A percentile compares a stretch with the other conserved stretches of the same genome.
These are phyloP conservation scores for Talaromyces sp. DNA, from an alignment of 2,329 filamentous ascomycete genomes.

Conservation along the genomic window DNA sequence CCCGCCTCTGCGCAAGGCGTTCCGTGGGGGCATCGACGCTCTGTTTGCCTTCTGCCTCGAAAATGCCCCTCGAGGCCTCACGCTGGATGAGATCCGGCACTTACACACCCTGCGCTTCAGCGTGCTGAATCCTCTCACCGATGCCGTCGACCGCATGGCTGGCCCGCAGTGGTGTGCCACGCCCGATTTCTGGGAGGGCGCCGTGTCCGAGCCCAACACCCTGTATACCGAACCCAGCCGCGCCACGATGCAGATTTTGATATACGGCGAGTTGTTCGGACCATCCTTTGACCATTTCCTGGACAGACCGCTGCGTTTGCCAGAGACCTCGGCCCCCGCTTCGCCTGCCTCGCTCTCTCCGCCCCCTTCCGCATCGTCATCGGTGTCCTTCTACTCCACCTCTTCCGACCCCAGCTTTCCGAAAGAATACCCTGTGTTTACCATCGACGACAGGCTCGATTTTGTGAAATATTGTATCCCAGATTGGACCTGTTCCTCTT, in stretches of 20 bases:
- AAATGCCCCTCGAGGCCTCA: slow-evolving; percentile 22
- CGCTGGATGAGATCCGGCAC: slow-evolving; percentile 25
- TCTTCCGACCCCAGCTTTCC: neutral
- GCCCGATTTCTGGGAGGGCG: slow-evolving; percentile 25
- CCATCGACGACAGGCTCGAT: slow-evolving; percentile 21
- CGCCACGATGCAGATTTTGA: slow-evolving; percentile 26
- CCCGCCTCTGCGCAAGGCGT: slow-evolving; percentile 15
- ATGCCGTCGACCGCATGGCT: slow-evolving; percentile 29
- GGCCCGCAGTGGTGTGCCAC: slow-evolving; percentile 23
- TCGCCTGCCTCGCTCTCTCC: neutral
- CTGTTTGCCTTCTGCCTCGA: slow-evolving; percentile 25
- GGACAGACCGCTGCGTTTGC: neutral
- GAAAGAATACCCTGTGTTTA: slow-evolving; percentile 4
- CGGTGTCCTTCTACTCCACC: neutral
- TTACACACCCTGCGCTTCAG: slow-evolving; percentile 23
- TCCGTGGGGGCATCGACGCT: slow-evolving; percentile 26
- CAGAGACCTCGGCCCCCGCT: neutral
- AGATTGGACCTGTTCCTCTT: slow-evolving; percentile 14
- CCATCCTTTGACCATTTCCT: slow-evolving; percentile 19
- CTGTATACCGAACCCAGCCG: slow-evolving; percentile 18
- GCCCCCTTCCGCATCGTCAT: neutral
- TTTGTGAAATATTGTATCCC: slow-evolving; percentile 28
- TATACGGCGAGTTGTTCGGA: slow-evolving; percentile 28
- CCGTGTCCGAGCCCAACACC: slow-evolving; percentile 25
- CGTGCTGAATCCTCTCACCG: slow-evolving; percentile 27